Evolutionary conservation across 768 basidiomycete species (phyloP).

Genomic region (Russula olivacea): DNA sequence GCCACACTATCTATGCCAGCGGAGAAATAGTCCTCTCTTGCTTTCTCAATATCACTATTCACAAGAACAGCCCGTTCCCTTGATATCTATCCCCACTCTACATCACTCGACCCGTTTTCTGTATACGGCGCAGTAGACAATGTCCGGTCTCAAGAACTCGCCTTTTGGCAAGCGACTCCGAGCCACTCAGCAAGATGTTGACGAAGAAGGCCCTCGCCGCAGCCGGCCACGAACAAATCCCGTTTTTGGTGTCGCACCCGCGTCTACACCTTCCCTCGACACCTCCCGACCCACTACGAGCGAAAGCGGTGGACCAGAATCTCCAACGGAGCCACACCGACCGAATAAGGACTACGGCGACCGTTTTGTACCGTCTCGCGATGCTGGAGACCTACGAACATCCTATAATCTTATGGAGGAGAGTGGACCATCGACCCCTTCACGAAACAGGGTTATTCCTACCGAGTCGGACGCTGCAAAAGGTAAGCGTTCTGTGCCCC

Average conservation of each 20-base stretch:
- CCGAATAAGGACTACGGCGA: slow-evolving; percentile 38
- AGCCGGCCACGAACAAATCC: slow-evolving; percentile 48
- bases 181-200: slow-evolving; percentile 57
- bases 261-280: slow-evolving; percentile 52
- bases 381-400: slow-evolving; percentile 54
- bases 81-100: slow-evolving; percentile 26
- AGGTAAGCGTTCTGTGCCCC: slow-evolving; percentile 29
- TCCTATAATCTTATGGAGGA: slow-evolving; percentile 57
- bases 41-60: slow-evolving; percentile 12
- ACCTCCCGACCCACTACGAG: slow-evolving; percentile 47
- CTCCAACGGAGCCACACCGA: slow-evolving; percentile 31
- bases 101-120: slow-evolving; percentile 16
- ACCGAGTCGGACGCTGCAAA: slow-evolving; percentile 43
- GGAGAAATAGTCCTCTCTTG: slow-evolving; percentile 15
- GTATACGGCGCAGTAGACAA: slow-evolving; percentile 28
- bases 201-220: slow-evolving; percentile 49
- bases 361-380: slow-evolving; percentile 61
- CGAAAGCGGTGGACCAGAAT: slow-evolving; percentile 47
- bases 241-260: slow-evolving; percentile 46
- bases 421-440: slow-evolving; percentile 34
- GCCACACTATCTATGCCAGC: slow-evolving; percentile 18
- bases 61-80: slow-evolving; percentile 9
- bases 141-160: slow-evolving; percentile 79
- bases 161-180: slow-evolving; percentile 81
- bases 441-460: slow-evolving; percentile 39